Evolutionary conservation across 345 rosid genomes (phyloP).

Genomic region (Arabidopsis arenosa): DNA sequence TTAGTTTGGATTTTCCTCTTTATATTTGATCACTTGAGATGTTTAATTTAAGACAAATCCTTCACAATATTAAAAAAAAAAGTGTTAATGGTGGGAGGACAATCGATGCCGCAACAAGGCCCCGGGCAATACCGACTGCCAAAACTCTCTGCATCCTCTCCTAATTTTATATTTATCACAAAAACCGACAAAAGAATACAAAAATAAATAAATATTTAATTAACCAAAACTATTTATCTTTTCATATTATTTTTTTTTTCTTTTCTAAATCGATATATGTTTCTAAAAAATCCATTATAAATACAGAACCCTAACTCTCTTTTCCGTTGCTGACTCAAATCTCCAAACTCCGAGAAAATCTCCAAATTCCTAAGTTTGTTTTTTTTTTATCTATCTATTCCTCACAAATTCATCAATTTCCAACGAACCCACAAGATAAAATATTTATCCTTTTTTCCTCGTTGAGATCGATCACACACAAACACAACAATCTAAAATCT

Average conservation of each 20-base stretch:
- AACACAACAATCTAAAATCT: background rate
- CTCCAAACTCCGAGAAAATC: conserved; percentile 33
- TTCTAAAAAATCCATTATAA: conserved; percentile 52
- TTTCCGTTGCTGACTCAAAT: conserved; percentile 37
- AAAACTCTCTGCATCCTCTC: conserved; percentile 50
- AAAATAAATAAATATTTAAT: background rate
- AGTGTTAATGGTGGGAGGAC: conserved; percentile 57
- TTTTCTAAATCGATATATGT: background rate
- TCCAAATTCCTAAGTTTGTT: conserved; percentile 38
- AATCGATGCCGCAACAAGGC: conserved; percentile 55
- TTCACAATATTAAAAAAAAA: background rate
- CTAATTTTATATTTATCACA: conserved; percentile 22
- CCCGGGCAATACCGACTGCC: conserved; percentile 69
- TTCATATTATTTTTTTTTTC: background rate
- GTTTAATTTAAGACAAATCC: conserved; percentile 31
- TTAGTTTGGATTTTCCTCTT: background rate
- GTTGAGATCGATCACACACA: conserved; percentile 27
- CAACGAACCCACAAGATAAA: background rate
- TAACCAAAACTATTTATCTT: background rate
- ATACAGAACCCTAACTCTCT: conserved; percentile 42
- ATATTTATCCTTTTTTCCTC: background rate
- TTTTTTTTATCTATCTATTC: background rate
- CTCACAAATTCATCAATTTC: conserved; percentile 3
- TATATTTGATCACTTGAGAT: conserved; percentile 40
- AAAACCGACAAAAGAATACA: conserved; percentile 26